Base-by-base conservation (phyloP, 805 yeast genomes). In the Candida ortonii region DNA sequence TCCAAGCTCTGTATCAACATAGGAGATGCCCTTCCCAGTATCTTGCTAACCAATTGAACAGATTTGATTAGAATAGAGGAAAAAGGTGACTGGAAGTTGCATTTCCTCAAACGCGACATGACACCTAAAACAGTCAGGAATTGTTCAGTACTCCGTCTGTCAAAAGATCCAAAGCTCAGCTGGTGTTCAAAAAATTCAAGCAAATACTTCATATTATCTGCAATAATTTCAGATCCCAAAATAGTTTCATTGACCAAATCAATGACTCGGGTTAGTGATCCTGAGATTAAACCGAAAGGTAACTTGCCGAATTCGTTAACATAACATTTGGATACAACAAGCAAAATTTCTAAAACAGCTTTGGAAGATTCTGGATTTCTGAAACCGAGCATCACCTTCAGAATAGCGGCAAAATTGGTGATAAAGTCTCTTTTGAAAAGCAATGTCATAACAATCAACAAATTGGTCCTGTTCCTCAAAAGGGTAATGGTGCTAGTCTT, bases 401-500 rank as follows among this genome's bases (percentile, higher is more conserved):
- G 22, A 6, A 59, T 43, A 6, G 39, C 36, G 6, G 41, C 43
- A 9, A 56, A 43, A 22, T 51, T 53, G 1, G 45, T 28, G 12
- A 26, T 15, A 23, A 61, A 53, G 26, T 57, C 60, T 7, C 36
- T 36, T 12, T 52, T 52, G 45, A 62, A 60, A 1, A 59, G 35
- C 23, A 44, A 36, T 2, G 56, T 43, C 52, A 59, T 49, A 16
- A 53, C 44, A 25, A 62, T 35, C 14, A 61, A 37, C 3, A 62
- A 35, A 25, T 58, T 55, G 4, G 53, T 43, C 23, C 67, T 41
- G 39, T 58, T 60, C 23, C 47, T 49, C 13, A 62, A 36, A 3
- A 56, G 43, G 1, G 28, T 24, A 3, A 44, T 15, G 4, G 53
- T 47, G 35, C 53, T 51, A 3, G 57, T 53, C 22, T 44, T 38